phyloP scores from a whole-genome alignment of 2,329 filamentous ascomycete genomes.

The Aspergillus sclerotialis region DNA sequence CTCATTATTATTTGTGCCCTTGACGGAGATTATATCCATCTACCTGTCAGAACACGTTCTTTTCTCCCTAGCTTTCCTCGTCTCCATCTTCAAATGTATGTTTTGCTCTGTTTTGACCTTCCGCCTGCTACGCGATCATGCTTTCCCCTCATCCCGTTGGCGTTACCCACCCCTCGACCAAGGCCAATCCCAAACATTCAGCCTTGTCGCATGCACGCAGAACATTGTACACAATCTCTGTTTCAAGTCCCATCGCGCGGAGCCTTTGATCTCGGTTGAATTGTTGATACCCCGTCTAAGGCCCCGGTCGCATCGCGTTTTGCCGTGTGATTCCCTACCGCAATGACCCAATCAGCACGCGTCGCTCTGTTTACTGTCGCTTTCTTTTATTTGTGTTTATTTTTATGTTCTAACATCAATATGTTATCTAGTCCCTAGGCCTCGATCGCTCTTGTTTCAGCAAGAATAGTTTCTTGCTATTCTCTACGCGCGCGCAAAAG shows the following conservation, averaged over 20 bases:
- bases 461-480: conserved; percentile 2
- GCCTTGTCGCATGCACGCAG: conserved; percentile 1
- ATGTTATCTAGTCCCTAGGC: conserved; percentile 6
- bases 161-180: neutral
- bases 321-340: conserved; percentile 4
- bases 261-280: neutral
- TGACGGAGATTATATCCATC: conserved; percentile 1
- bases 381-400: conserved; percentile 1
- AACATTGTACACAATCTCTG: neutral
- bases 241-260: neutral
- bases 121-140: conserved; percentile 13
- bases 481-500: conserved; percentile 10
- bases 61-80: neutral
- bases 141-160: neutral
- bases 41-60: conserved; percentile 1
- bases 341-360: conserved; percentile 18
- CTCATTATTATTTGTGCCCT: neutral
- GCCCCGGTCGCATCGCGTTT: conserved; percentile 11
- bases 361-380: conserved; percentile 12
- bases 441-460: conserved; percentile 1
- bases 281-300: conserved; percentile 10
- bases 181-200: conserved; percentile 3
- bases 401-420: conserved; percentile 9
- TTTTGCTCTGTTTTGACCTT: conserved; percentile 9
- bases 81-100: conserved; percentile 4